Percentiles rank a stretch among this genome's conserved stretches.
Conservation (phyloP, 2,329 filamentous ascomycete genomes). For the Cladosporium colombiae region DNA sequence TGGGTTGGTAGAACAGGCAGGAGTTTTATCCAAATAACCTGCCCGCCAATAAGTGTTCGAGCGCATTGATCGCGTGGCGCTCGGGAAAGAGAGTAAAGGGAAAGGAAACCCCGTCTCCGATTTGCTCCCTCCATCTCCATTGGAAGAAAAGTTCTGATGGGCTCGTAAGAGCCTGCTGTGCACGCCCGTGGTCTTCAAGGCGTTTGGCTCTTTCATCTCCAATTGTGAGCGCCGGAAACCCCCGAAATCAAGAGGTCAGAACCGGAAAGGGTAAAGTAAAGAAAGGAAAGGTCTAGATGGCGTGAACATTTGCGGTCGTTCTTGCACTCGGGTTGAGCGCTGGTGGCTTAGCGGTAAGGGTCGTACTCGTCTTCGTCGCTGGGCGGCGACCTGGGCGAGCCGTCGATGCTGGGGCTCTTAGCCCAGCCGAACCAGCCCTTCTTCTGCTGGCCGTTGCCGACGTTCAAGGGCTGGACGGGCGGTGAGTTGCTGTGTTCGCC, state of each 20-base stretch:
- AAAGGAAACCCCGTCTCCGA: neutral
- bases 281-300: slow-evolving; percentile 3
- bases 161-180: neutral
- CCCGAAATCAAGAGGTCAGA: neutral
- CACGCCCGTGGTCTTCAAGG: neutral
- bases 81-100: neutral
- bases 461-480: slow-evolving; percentile 11
- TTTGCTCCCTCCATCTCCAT: neutral
- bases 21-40: neutral
- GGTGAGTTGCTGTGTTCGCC: neutral
- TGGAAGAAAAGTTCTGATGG: neutral
- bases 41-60: neutral
- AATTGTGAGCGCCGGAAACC: neutral
- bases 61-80: neutral
- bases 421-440: slow-evolving; percentile 24
- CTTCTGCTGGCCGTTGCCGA: slow-evolving; percentile 15
- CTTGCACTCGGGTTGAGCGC: neutral
- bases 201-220: neutral
- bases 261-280: neutral
- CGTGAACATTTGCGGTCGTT: neutral
- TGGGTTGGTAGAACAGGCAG: neutral
- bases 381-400: slow-evolving; percentile 9
- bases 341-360: slow-evolving; percentile 21
- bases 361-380: slow-evolving; percentile 22
- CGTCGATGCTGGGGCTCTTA: slow-evolving; percentile 19